Evolutionary conservation across 441 rosid genomes (phyloP).

Genomic region (Macaranga tanarius): DNA sequence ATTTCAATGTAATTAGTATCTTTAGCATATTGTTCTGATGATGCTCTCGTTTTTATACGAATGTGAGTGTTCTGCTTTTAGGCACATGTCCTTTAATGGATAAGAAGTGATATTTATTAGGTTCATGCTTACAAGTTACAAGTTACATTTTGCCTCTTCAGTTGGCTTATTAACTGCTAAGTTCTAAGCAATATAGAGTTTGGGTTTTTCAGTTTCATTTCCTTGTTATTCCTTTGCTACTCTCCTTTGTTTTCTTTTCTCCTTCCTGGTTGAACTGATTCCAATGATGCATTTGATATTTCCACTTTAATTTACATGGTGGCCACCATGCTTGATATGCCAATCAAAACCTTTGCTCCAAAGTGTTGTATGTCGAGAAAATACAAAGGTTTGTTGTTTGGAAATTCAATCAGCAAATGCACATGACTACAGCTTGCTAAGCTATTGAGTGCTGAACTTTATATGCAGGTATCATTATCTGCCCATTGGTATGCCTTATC

Average conservation of each 20-base stretch:
- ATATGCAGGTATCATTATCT: constrained; percentile 63
- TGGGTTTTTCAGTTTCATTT: background rate
- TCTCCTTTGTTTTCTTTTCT: background rate
- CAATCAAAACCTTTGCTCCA: background rate
- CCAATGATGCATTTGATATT: background rate
- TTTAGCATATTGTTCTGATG: background rate
- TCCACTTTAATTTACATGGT: background rate
- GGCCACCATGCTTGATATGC: background rate
- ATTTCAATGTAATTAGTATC: background rate
- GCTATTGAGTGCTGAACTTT: constrained; percentile 5
- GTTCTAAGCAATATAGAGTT: background rate
- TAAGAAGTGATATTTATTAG: no score
- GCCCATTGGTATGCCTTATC: constrained; percentile 64
- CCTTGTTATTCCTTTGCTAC: background rate
- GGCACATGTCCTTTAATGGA: background rate
- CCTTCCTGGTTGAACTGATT: background rate
- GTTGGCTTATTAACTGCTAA: background rate
- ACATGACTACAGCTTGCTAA: background rate
- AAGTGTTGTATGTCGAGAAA: background rate
- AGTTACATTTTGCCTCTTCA: background rate
- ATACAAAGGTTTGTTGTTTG: background rate
- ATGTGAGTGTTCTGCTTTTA: background rate
- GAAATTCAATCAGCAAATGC: background rate
- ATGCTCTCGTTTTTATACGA: background rate
- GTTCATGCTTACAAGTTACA: background rate